Percentiles rank a stretch among this genome's conserved stretches.
Evolutionary conservation across 2,329 filamentous ascomycete genomes (phyloP).

Genomic region (Arthroderma sp.): DNA sequence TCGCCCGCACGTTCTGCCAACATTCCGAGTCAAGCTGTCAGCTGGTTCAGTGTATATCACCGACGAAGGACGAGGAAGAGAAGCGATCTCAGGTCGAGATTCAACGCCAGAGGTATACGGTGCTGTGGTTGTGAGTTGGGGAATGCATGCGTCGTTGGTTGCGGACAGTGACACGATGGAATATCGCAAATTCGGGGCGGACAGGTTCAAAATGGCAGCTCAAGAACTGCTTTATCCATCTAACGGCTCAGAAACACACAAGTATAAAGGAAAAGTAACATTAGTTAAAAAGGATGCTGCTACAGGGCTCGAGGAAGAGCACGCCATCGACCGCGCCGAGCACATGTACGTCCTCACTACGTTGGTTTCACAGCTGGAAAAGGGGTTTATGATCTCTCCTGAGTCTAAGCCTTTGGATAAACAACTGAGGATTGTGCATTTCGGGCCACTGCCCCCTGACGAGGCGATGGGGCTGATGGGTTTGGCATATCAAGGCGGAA

Average conservation of each 20-base stretch:
- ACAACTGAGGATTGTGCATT: slow-evolving; percentile 58
- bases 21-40: slow-evolving; percentile 51
- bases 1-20: slow-evolving; percentile 41
- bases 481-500: slow-evolving; percentile 43
- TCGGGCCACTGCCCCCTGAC: slow-evolving; percentile 52
- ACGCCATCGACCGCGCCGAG: slow-evolving; percentile 26
- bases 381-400: slow-evolving; percentile 70
- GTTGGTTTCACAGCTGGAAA: slow-evolving; percentile 68
- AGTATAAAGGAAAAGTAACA: slow-evolving; percentile 42
- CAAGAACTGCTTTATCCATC: slow-evolving; percentile 54
- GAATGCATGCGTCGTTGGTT: slow-evolving; percentile 75
- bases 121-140: slow-evolving; percentile 79
- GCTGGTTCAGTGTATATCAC: slow-evolving; percentile 37
- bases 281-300: slow-evolving; percentile 20
- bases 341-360: slow-evolving; percentile 69
- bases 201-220: slow-evolving; percentile 76
- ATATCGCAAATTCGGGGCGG: slow-evolving; percentile 62
- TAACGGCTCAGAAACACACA: slow-evolving; percentile 40
- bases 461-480: slow-evolving; percentile 67
- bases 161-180: slow-evolving; percentile 78
- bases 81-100: slow-evolving; percentile 4
- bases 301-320: slow-evolving; percentile 10
- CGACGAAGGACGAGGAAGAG: slow-evolving; percentile 34
- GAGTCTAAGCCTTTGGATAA: slow-evolving; percentile 56
- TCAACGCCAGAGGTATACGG: slow-evolving; percentile 40